Evolutionary conservation across 768 basidiomycete genomes (phyloP).

Genomic region (Tricholoma terreum): DNA sequence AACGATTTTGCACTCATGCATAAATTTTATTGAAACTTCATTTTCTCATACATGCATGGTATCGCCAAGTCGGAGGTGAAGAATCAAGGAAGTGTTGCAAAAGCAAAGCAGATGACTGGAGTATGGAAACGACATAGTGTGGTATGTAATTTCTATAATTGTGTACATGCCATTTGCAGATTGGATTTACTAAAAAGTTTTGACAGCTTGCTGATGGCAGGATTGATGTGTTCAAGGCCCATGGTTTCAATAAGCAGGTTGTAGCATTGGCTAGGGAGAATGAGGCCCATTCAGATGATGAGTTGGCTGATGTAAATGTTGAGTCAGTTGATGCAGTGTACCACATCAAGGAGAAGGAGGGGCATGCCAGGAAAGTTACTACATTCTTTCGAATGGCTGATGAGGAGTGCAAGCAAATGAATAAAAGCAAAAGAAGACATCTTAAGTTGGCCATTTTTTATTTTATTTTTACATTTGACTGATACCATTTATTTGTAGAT

Average conservation of each 20-base stretch:
- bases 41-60: slow-evolving; percentile 13
- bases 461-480: no score
- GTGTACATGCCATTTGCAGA: no score
- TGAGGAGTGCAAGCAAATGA: no score
- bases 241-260: slow-evolving; percentile 2
- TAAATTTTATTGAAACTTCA: slow-evolving; percentile 15
- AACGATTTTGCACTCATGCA: not conserved
- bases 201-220: not conserved
- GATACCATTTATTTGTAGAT: no score
- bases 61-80: slow-evolving; percentile 12
- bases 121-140: no score
- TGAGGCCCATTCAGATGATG: slow-evolving; percentile 10
- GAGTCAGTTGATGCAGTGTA: slow-evolving; percentile 3
- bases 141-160: not conserved
- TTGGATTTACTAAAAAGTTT: slow-evolving; percentile 1
- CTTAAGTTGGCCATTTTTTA: not conserved
- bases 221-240: slow-evolving; percentile 4
- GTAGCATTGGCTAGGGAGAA: slow-evolving; percentile 3
- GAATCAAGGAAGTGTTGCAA: not conserved
- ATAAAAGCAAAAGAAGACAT: no score
- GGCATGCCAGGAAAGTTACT: no score
- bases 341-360: no score
- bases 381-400: no score
- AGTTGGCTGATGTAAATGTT: not conserved
- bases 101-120: no score